These are phyloP conservation scores for Moniliophthora roreri DNA, from an alignment of 1,284 basidiomycete genomes.

Conservation along the genomic window DNA sequence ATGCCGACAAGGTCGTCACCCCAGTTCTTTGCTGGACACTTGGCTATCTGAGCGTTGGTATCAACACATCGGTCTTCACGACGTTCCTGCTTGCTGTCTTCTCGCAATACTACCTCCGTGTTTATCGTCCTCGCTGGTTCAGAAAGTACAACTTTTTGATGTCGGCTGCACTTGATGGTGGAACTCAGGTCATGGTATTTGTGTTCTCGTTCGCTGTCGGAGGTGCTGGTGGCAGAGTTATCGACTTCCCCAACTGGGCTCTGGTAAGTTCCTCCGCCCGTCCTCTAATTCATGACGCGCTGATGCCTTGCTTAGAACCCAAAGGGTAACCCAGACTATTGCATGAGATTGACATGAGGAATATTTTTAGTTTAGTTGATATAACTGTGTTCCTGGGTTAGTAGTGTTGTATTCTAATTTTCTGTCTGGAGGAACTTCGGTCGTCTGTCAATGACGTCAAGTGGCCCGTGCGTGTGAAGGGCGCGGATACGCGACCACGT, in stretches of 20 bases:
- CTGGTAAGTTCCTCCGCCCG: slow-evolving; percentile 21
- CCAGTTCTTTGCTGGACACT: slow-evolving; percentile 41
- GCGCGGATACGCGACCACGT: not conserved
- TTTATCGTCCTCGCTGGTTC: slow-evolving; percentile 57
- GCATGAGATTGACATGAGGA: slow-evolving; percentile 1
- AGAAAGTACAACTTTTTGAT: slow-evolving; percentile 71
- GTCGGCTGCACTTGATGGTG: slow-evolving; percentile 67
- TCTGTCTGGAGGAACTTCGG: not conserved
- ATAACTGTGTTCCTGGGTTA: too few relatives aligned
- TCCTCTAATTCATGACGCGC: too few relatives aligned
- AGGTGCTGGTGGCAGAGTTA: slow-evolving; percentile 46
- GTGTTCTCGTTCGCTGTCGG: slow-evolving; percentile 57
- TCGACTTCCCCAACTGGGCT: slow-evolving; percentile 44
- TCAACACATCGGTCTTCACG: slow-evolving; percentile 52
- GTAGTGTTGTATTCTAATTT: too few relatives aligned
- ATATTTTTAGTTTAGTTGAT: not conserved
- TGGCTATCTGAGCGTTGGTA: slow-evolving; percentile 31
- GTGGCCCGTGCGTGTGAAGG: too few relatives aligned
- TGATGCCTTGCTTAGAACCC: slow-evolving; percentile 3
- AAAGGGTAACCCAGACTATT: slow-evolving; percentile 4
- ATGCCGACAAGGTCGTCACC: slow-evolving; percentile 47
- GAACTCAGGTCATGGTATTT: slow-evolving; percentile 44
- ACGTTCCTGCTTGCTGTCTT: slow-evolving; percentile 54
- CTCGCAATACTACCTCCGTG: slow-evolving; percentile 60
- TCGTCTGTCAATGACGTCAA: too few relatives aligned